Evolutionary conservation across 768 basidiomycete species (phyloP).

Genomic region (Dacryopinax spathularia): DNA sequence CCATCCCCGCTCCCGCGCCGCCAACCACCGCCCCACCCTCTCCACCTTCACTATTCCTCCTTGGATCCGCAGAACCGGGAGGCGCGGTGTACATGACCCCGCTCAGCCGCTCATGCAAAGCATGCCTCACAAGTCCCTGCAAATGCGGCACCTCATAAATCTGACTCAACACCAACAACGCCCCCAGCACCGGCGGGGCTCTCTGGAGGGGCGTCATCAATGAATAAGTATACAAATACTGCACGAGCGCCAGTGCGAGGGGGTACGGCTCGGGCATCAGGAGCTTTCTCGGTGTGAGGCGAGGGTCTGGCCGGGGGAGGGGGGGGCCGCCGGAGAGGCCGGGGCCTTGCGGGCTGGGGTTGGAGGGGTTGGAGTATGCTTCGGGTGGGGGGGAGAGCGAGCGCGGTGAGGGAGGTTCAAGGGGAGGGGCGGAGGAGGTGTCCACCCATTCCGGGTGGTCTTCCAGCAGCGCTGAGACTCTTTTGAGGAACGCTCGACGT

Average conservation of each 20-base stretch:
- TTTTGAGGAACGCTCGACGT: slow-evolving; percentile 41
- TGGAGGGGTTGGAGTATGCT: too few species aligned
- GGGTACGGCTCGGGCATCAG: slow-evolving; percentile 80
- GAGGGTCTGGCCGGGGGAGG: slow-evolving; percentile 47
- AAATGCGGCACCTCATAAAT: slow-evolving; percentile 71
- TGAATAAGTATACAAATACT: slow-evolving; percentile 83
- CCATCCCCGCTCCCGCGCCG: background rate
- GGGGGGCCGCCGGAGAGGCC: background rate
- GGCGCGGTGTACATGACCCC: too few species aligned
- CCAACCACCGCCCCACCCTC: background rate
- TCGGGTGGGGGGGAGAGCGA: too few species aligned
- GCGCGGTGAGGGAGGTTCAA: too few species aligned
- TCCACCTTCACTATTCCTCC: background rate
- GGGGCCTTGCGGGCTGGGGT: background rate
- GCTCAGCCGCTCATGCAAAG: slow-evolving; percentile 78
- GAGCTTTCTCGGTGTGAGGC: slow-evolving; percentile 64
- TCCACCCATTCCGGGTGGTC: background rate
- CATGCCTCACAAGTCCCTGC: slow-evolving; percentile 71
- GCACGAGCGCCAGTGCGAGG: slow-evolving; percentile 72
- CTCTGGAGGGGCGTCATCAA: slow-evolving; percentile 85
- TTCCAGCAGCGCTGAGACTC: slow-evolving; percentile 19
- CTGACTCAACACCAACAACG: slow-evolving; percentile 67
- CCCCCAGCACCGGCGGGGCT: slow-evolving; percentile 75
- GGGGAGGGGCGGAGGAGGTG: too few species aligned
- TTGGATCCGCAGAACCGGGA: too few species aligned